Base-by-base conservation (phyloP, 2,329 filamentous ascomycete species). In the Colletotrichum sp. region DNA sequence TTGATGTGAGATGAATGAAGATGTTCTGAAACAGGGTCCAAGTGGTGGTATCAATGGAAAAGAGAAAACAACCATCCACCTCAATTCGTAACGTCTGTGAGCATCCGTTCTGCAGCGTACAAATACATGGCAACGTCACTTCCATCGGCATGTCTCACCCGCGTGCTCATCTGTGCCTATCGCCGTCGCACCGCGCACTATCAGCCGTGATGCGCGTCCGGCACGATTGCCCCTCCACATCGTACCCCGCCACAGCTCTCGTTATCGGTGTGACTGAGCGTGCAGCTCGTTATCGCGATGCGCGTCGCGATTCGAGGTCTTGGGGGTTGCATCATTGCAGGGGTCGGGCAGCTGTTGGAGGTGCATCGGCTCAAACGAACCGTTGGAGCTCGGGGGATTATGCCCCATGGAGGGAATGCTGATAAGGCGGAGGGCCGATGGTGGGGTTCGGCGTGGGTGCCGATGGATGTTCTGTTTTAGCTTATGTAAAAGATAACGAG, bases 341-440 rank as follows among this genome's bases (percentile, higher is more conserved):
- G 63, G 55, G 26, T 28, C 16, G 7, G 32, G 15, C n/a, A 21
- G 59, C 32, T 39, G 34, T 32, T 34, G 55, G 36, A 72, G 34
- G 4, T n/a, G 18, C 44, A 65, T 76, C 70, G 70, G 64, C n/a
- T 26, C 57, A 76, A 69, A 76, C 34, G 15, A 69, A 76, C 64
- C 74, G 74, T 74, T 74, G 74, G 74, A 73, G 69, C n/a, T 71
- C 49, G 64, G 73, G 39, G 26, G 62, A 6, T 69, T 60, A 34
- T 55, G 39, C 21, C 34, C 44, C 57, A 64, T 70, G 68, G 36
- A 62, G 44, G 57, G 18, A 28, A 8, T 59, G 44, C 21, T 69
- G 74, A 76, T 76, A 76, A 76, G 70, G 36, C 73, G 73, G 70
- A 62, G 64, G 71, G 24, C 71, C 15, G 39, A 55, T 30, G 30